phyloP scores from a whole-genome alignment of 106 monocot genomes.

The Platanthera zijinensis region DNA sequence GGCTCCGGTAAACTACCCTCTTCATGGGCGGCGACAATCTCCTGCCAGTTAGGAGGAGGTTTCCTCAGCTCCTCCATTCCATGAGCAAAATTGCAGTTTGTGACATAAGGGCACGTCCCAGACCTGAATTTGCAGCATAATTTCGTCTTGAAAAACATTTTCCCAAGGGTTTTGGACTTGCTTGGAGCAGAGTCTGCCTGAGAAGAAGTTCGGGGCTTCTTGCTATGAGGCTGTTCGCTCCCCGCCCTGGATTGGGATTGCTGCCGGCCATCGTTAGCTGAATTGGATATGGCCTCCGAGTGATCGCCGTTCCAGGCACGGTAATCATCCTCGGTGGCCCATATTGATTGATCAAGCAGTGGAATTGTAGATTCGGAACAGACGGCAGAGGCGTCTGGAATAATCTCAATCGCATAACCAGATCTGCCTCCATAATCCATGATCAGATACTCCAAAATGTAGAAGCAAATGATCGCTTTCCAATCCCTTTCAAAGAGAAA shows the following conservation, averaged over 20 bases:
- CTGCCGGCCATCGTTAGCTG: conserved; percentile 17
- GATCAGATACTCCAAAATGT: background rate
- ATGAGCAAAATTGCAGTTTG: conserved; percentile 94
- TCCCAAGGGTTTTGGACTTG: conserved; percentile 69
- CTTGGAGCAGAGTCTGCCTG: conserved; percentile 24
- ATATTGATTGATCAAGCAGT: conserved; percentile 32
- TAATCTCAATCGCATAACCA: conserved; percentile 62
- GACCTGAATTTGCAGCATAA: conserved; percentile 91
- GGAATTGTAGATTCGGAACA: conserved; percentile 25
- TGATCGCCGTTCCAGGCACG: conserved; percentile 33
- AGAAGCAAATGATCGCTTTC: background rate
- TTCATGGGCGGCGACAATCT: conserved; percentile 77
- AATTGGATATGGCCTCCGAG: conserved; percentile 33
- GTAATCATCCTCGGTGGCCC: conserved; percentile 85
- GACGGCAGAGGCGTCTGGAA: conserved; percentile 35
- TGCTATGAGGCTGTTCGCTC: conserved; percentile 67
- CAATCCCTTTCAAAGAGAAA: too few species aligned
- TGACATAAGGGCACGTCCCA: conserved; percentile 86
- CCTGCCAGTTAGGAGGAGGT: conserved; percentile 95
- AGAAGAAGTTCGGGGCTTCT: conserved; percentile 34
- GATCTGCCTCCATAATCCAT: conserved; percentile 31
- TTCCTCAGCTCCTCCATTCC: conserved; percentile 93
- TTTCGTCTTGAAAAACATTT: conserved; percentile 99
- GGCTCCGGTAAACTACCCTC: conserved; percentile 25
- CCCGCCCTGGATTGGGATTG: conserved; percentile 33